Evolutionary conservation across 1,284 basidiomycete species (phyloP).

Genomic region (Dichomitus squalens): DNA sequence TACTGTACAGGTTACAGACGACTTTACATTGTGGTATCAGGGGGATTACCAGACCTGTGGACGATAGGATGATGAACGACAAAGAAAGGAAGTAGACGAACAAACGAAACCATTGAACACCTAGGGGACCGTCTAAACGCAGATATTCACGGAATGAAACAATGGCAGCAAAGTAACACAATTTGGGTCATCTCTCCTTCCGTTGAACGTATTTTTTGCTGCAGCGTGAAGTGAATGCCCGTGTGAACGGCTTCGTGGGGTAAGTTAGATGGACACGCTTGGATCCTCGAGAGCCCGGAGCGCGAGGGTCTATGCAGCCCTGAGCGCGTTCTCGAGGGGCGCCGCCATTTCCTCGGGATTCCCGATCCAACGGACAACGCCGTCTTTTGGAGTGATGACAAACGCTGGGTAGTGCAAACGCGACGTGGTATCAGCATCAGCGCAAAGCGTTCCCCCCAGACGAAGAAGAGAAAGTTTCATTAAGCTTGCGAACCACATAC

Average conservation of each 20-base stretch:
- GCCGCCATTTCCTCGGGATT: constrained; percentile 35
- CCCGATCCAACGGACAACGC: constrained; percentile 34
- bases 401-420: constrained; percentile 24
- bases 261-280: not conserved
- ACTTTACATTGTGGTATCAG: not conserved
- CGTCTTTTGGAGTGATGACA: constrained; percentile 35
- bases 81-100: not conserved
- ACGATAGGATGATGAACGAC: not conserved
- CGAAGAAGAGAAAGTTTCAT: constrained; percentile 18
- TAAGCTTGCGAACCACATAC: constrained; percentile 15
- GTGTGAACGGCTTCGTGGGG: not conserved
- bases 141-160: not conserved
- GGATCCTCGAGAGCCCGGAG: not conserved
- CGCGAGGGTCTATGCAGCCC: constrained; percentile 11
- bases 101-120: too few species aligned
- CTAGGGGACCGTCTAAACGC: not conserved
- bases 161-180: not conserved
- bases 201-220: too few species aligned
- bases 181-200: too few species aligned
- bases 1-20: not conserved
- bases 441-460: not conserved
- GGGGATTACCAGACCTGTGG: not conserved
- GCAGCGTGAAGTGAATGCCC: not conserved
- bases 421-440: not conserved
- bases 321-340: constrained; percentile 29